Evolutionary conservation across 352 stramenopile genomes (phyloP), one percentile per base, ranked within the genome.

Genomic region (Phytophthora pisi): DNA sequence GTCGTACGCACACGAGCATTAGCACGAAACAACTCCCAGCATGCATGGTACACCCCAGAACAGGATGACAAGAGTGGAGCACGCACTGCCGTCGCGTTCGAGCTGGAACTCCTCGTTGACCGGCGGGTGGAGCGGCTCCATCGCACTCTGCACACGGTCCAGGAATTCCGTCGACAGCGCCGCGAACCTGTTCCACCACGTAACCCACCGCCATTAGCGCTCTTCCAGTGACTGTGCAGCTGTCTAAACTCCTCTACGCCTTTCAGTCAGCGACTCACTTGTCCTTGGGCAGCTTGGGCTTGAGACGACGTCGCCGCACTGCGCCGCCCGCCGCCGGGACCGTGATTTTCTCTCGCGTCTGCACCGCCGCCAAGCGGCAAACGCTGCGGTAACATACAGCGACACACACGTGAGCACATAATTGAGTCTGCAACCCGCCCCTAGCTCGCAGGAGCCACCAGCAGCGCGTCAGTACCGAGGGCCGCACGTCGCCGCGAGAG

Each of bases 81-180:
- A 66, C 58, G 40, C 54, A 90, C 79, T 72, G 13, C 60, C 62
- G 54, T 77, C 67, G 30, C 79, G 78, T 34, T 83, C 60, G 16
- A 94, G 52, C 11, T 76, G 65, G 54, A 94, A 92, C 2, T 72
- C 58, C 3, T 82, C 65, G 51, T 94, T 94, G 45, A 82, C 66
- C 1, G 86, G 86, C 11, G 86, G 84, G 42, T 85, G 65, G 36
- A 94, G 65, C 31, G 86, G 86, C 62, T 67, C 67, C 38, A 94
- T 66, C 1, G 86, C 86, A 34, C 24, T 51, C 43, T 92, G 71
- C 20, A 93, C 83, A 18, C 83, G 82, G 36, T 92, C 84, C 23
- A 94, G 74, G 64, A 91, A 94, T 46, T 72, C 59, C 5, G 61
- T 56, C 42, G 79, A 76, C 26, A 94, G 57, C 26, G 61, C 66